Percentiles rank a stretch among this genome's conserved stretches.
Evolutionary conservation across 1,284 basidiomycete species (phyloP).

Genomic region (Pseudozyma sp.): DNA sequence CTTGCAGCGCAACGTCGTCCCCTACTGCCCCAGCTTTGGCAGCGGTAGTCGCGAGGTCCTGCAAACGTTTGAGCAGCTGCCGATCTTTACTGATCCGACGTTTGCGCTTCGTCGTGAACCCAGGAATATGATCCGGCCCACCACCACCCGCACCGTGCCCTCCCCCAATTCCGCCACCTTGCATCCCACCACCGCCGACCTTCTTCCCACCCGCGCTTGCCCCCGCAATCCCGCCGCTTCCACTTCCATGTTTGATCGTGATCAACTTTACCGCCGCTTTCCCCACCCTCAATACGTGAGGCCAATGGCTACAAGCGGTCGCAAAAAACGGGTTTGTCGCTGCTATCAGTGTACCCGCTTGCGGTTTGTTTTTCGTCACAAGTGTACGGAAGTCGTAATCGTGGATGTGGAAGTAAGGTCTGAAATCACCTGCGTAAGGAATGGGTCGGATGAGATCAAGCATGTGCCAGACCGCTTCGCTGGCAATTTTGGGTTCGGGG

Average conservation of each 20-base stretch:
- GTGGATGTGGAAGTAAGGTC: constrained; percentile 96
- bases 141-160: constrained; percentile 72
- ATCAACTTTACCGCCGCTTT: constrained; percentile 56
- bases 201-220: constrained; percentile 14
- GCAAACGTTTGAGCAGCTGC: constrained; percentile 76
- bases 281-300: constrained; percentile 79
- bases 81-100: constrained; percentile 88
- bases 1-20: constrained; percentile 7
- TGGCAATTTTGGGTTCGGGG: constrained; percentile 81
- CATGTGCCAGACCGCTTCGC: constrained; percentile 76
- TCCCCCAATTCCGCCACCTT: constrained; percentile 71
- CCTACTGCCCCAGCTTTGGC: constrained; percentile 58
- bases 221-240: constrained; percentile 2
- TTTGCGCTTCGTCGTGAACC: constrained; percentile 78
- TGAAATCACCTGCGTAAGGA: constrained; percentile 84
- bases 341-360: constrained; percentile 84
- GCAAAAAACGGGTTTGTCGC: constrained; percentile 96
- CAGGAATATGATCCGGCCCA: constrained; percentile 57
- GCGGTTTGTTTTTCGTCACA: constrained; percentile 85
- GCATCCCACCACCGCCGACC: constrained; percentile 3
- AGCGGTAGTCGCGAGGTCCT: constrained; percentile 58
- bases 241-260: constrained; percentile 30
- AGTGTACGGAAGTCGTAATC: constrained; percentile 83
- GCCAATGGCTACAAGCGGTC: constrained; percentile 89
- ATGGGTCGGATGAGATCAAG: constrained; percentile 88